Percentiles rank a stretch among this genome's conserved stretches.
Evolutionary conservation across 2,329 filamentous ascomycete genomes (phyloP).

Genomic region (Colletotrichum zoysiae): DNA sequence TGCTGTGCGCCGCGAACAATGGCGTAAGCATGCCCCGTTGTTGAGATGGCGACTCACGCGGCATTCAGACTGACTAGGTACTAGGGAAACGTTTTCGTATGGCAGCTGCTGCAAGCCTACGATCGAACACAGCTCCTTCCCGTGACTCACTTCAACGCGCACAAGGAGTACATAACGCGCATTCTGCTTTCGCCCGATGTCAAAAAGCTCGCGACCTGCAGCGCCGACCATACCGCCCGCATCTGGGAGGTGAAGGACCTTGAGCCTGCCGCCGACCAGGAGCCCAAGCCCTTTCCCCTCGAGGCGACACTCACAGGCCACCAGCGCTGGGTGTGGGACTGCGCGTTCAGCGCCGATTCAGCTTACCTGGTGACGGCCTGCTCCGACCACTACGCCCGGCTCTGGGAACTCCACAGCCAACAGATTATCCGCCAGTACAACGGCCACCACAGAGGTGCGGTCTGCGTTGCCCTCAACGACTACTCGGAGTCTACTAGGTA

Average conservation of each 20-base stretch:
- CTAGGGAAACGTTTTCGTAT: slow-evolving; percentile 96
- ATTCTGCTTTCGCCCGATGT: slow-evolving; percentile 93
- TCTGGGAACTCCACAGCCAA: slow-evolving; percentile 91
- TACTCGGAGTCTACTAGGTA: slow-evolving; percentile 68
- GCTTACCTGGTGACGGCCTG: slow-evolving; percentile 95
- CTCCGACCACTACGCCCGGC: slow-evolving; percentile 90
- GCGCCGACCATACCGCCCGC: slow-evolving; percentile 91
- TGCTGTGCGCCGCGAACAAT: slow-evolving; percentile 95
- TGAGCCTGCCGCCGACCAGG: slow-evolving; percentile 58
- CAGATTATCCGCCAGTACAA: slow-evolving; percentile 96
- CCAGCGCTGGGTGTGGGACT: slow-evolving; percentile 98
- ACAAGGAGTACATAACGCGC: slow-evolving; percentile 92
- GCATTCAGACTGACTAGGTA: slow-evolving; percentile 11
- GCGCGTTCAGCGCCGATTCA: slow-evolving; percentile 92
- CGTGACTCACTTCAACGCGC: slow-evolving; percentile 89
- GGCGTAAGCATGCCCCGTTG: slow-evolving; percentile 65
- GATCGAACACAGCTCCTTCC: slow-evolving; percentile 88
- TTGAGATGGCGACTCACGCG: too few species aligned
- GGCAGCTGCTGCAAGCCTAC: slow-evolving; percentile 87
- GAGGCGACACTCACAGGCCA: slow-evolving; percentile 91
- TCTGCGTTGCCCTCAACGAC: slow-evolving; percentile 94
- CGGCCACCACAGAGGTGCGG: slow-evolving; percentile 90
- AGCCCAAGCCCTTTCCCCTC: slow-evolving; percentile 76
- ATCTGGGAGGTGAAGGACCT: slow-evolving; percentile 92
- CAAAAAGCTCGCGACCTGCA: slow-evolving; percentile 93